Conservation (phyloP, 164 flowering plant genomes). For the Piper longum region DNA sequence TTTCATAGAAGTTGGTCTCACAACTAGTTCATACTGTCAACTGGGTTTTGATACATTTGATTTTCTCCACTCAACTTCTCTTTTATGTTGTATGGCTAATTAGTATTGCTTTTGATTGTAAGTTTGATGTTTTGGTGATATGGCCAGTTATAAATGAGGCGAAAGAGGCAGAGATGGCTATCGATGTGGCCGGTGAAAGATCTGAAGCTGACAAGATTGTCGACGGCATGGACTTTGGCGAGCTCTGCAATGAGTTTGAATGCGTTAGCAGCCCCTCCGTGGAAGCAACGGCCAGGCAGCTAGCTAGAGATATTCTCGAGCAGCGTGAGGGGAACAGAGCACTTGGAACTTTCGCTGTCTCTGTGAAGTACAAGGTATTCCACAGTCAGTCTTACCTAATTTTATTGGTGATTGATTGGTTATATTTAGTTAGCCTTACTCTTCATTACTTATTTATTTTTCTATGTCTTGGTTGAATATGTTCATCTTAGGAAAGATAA, state of each 20-base stretch:
- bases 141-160: slow-evolving; percentile 10
- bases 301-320: slow-evolving; percentile 75
- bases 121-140: background rate
- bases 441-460: background rate
- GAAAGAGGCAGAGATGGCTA: slow-evolving; percentile 5
- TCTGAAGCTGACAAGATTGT: slow-evolving; percentile 74
- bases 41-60: background rate
- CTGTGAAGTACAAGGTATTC: slow-evolving; percentile 75
- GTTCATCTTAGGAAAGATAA: too few relatives aligned
- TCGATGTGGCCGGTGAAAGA: slow-evolving; percentile 12
- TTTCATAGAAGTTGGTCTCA: background rate
- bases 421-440: too few relatives aligned
- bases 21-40: background rate
- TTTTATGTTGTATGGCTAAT: background rate
- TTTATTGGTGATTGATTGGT: background rate
- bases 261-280: slow-evolving; percentile 87
- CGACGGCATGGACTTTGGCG: slow-evolving; percentile 83
- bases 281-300: slow-evolving; percentile 84
- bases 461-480: too few relatives aligned
- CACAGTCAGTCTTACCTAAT: background rate
- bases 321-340: slow-evolving; percentile 77
- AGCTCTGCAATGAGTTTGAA: slow-evolving; percentile 91
- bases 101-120: background rate
- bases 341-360: slow-evolving; percentile 54
- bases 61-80: background rate